phyloP scores from a whole-genome alignment of 805 yeast genomes.

The Barnettozyma botsteinii region DNA sequence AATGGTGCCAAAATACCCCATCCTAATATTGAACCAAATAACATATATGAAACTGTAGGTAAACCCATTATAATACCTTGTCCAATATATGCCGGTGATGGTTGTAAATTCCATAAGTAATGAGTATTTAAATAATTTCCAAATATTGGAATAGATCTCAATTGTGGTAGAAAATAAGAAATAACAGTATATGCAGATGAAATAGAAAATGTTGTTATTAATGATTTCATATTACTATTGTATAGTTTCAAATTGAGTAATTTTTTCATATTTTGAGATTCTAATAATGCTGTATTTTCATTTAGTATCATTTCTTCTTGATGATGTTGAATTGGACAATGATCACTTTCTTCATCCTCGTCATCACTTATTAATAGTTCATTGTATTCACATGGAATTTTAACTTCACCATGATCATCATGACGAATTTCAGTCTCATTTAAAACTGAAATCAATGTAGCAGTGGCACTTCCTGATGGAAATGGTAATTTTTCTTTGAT shows the following conservation, averaged over 20 bases:
- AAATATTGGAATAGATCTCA: conserved; percentile 68
- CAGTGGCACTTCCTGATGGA: conserved; percentile 96
- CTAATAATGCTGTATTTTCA: conserved; percentile 20
- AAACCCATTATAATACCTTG: conserved; percentile 98
- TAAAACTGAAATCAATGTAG: conserved; percentile 81
- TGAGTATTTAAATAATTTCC: conserved; percentile 55
- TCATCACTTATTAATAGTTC: conserved; percentile 14
- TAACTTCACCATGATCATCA: conserved; percentile 10
- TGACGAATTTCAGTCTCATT: conserved; percentile 56
- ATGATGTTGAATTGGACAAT: no score
- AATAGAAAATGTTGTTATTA: conserved; percentile 53
- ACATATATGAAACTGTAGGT: conserved; percentile 85
- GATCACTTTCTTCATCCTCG: no score
- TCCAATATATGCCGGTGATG: conserved; percentile 95
- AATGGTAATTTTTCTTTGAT: conserved; percentile 83
- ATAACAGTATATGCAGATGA: conserved; percentile 70
- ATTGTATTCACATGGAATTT: conserved; percentile 13
- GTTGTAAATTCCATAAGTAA: conserved; percentile 85
- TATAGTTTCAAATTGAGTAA: conserved; percentile 32
- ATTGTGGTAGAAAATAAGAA: conserved; percentile 67
- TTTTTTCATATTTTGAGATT: conserved; percentile 27
- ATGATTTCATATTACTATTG: conserved; percentile 52
- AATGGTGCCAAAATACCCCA: conserved; percentile 91
- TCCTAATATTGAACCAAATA: conserved; percentile 82
- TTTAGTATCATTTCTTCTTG: conserved; percentile 2